Evolutionary conservation across 1,284 basidiomycete genomes (phyloP).

Genomic region (Papiliotrema terrestris): DNA sequence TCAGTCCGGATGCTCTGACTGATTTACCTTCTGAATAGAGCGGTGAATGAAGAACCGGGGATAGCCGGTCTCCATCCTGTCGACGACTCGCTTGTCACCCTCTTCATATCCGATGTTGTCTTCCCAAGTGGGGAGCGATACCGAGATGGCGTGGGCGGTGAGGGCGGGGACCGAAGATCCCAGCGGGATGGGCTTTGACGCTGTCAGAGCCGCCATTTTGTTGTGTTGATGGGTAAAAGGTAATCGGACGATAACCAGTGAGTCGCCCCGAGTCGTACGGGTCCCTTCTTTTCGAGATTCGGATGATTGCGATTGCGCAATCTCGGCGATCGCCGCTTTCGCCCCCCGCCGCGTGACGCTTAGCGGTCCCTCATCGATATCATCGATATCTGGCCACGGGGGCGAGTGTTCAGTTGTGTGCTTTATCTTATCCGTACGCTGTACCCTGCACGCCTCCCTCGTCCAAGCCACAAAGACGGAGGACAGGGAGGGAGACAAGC

Average conservation of each 20-base stretch:
- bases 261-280: too few relatives aligned
- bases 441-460: too few relatives aligned
- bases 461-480: too few relatives aligned
- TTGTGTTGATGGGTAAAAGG: neutral
- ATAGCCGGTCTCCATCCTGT: conserved; percentile 89
- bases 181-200: conserved; percentile 40
- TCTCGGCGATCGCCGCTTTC: too few relatives aligned
- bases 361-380: too few relatives aligned
- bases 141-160: conserved; percentile 84
- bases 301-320: too few relatives aligned
- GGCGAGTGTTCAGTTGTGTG: too few relatives aligned
- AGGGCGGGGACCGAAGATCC: conserved; percentile 49
- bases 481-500: too few relatives aligned
- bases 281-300: too few relatives aligned
- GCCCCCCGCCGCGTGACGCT: too few relatives aligned
- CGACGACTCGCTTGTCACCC: conserved; percentile 75
- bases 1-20: neutral
- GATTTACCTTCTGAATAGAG: conserved; percentile 68
- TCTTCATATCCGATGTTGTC: conserved; percentile 95
- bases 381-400: too few relatives aligned
- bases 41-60: conserved; percentile 94
- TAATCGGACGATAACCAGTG: neutral
- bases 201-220: conserved; percentile 10
- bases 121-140: conserved; percentile 91
- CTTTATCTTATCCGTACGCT: too few relatives aligned